Evolutionary conservation across 768 basidiomycete genomes (phyloP), one percentile per base, ranked within the genome.

Genomic region (Boletus tomentosulus): DNA sequence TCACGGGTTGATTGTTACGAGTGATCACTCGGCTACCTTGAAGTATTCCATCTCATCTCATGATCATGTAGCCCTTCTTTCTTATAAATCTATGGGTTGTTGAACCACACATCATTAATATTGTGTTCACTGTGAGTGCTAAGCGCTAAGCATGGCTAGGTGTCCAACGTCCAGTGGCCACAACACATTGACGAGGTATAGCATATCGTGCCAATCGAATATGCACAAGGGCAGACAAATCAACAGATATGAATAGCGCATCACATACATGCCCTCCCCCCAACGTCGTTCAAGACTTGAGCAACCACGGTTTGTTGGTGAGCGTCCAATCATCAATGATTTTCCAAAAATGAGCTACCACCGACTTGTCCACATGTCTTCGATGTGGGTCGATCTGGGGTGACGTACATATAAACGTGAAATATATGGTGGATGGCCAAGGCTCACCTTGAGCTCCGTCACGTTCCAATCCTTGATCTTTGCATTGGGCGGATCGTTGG

Each of bases 401-500:
- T n/a, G 12, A 31, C 9, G 13, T n/a, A 6, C 2, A 9, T 38
- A 12, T 15, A 9, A 27, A 11, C 12, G 12, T 13, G 48, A 16
- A 33, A 31, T 41, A n/a, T 24, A 34, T 16, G 3, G 31, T 0
- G 0, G 15, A 34, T 10, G 39, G 53, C 41, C 4, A 16, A 16
- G 73, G 46, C 39, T 16, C 58, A 90, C 95, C 80, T 92, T 93
- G 57, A 98, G 79, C 65, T 96, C 91, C 0, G 89, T 89, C 16
- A 99, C 96, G 60, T 98, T 98, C 97, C 97, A 98, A 56, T 96
- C 92, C 68, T 89, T 89, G 58, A 96, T 89, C 59, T 87, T 91
- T 0, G 83, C 69, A 58, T 97, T 96, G 22, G 87, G 85, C 8
- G 92, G 89, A 61, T 97, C 94, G 62, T 92, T 93, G 42, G 88